Evolutionary conservation across 78 protist genomes (phyloP).

Genomic region (Dictyostelium firmibasis): DNA sequence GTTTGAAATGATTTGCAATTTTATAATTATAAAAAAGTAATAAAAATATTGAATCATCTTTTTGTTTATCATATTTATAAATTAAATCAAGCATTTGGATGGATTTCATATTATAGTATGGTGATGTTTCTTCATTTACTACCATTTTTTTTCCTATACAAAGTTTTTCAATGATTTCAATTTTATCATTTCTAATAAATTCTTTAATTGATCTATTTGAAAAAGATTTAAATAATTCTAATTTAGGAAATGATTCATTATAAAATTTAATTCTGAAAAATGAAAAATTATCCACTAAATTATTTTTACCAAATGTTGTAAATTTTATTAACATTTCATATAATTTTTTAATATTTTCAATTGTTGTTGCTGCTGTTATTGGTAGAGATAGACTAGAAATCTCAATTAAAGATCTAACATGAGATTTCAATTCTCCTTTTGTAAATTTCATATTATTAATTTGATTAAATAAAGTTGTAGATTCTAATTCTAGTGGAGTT

Average conservation of each 20-base stretch:
- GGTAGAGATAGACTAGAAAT: background rate
- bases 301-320: background rate
- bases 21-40: background rate
- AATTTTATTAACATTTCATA: background rate
- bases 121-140: background rate
- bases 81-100: background rate
- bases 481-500: background rate
- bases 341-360: background rate
- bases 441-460: background rate
- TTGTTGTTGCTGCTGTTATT: background rate
- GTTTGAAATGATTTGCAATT: background rate
- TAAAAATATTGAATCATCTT: background rate
- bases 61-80: background rate
- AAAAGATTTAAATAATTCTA: background rate
- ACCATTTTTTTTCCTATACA: background rate
- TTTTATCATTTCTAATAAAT: background rate
- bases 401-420: background rate
- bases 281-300: background rate
- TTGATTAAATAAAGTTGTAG: background rate
- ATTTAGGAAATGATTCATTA: background rate
- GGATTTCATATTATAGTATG: background rate
- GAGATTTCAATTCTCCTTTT: background rate
- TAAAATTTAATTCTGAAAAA: background rate
- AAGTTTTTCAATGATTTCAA: background rate
- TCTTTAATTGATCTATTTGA: background rate